These are phyloP conservation scores for Wilcoxina mikolae DNA, from an alignment of 495 filamentous ascomycete genomes.

Conservation along the genomic window DNA sequence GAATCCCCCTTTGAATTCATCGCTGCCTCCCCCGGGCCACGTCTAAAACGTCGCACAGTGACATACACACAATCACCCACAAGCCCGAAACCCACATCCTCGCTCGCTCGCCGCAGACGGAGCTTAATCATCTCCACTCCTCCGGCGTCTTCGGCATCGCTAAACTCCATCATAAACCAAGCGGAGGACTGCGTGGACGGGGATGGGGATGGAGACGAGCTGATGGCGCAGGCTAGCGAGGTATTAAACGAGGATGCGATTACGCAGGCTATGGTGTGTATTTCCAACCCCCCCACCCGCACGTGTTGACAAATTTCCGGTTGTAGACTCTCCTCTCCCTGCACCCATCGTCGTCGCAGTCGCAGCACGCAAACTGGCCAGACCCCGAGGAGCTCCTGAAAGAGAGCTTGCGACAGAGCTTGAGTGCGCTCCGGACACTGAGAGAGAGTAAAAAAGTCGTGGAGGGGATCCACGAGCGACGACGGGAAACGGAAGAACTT, in stretches of 20 bases:
- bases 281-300: background rate
- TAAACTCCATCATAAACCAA: slow-evolving; percentile 6
- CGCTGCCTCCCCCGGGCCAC: slow-evolving; percentile 1
- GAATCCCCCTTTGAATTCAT: background rate
- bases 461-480: slow-evolving; percentile 3
- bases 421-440: slow-evolving; percentile 19
- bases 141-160: slow-evolving; percentile 10
- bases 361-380: slow-evolving; percentile 14
- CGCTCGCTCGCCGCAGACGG: slow-evolving; percentile 19
- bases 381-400: slow-evolving; percentile 22
- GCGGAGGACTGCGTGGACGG: slow-evolving; percentile 4
- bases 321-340: slow-evolving; percentile 22
- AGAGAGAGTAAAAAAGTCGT: slow-evolving; percentile 16
- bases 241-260: slow-evolving; percentile 12
- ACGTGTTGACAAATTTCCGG: background rate
- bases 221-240: slow-evolving; percentile 6
- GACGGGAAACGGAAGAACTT: slow-evolving; percentile 9
- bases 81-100: slow-evolving; percentile 25
- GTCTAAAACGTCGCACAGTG: slow-evolving; percentile 8
- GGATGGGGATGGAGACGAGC: slow-evolving; percentile 12
- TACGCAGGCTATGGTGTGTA: slow-evolving; percentile 21
- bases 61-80: slow-evolving; percentile 4
- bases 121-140: slow-evolving; percentile 17
- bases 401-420: slow-evolving; percentile 21
- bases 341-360: slow-evolving; percentile 6